Conservation (phyloP, 768 basidiomycete species). For the Coprinopsis sp. region DNA sequence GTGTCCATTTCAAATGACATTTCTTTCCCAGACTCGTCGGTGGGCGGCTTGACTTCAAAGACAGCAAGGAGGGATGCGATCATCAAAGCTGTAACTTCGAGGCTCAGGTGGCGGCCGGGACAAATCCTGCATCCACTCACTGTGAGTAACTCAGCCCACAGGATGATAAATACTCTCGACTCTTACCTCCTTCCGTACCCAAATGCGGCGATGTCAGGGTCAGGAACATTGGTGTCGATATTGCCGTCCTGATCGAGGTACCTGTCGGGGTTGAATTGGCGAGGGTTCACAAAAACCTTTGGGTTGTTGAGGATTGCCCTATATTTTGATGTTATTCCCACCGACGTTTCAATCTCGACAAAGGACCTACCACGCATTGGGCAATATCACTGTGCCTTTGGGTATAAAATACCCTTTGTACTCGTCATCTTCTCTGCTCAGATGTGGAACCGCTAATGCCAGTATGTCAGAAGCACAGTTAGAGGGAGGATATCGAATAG, state of each 20-base stretch:
- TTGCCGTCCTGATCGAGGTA: slow-evolving; percentile 18
- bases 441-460: slow-evolving; percentile 2
- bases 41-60: slow-evolving; percentile 9
- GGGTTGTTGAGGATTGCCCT: slow-evolving; percentile 31
- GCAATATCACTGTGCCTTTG: slow-evolving; percentile 2
- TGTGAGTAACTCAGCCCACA: background rate
- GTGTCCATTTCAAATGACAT: slow-evolving; percentile 15
- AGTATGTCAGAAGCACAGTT: background rate
- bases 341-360: background rate
- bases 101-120: background rate
- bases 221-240: slow-evolving; percentile 1
- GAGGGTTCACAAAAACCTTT: slow-evolving; percentile 26
- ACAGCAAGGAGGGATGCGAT: background rate
- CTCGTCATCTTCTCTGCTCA: slow-evolving; percentile 1
- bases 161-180: background rate
- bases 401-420: slow-evolving; percentile 7
- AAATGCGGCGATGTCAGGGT: slow-evolving; percentile 11
- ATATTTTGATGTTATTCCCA: background rate
- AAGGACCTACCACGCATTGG: slow-evolving; percentile 6
- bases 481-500: background rate
- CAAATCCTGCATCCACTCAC: too few relatives aligned
- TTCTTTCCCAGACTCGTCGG: slow-evolving; percentile 20
- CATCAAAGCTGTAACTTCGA: background rate
- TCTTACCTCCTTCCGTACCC: slow-evolving; percentile 18
- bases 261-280: slow-evolving; percentile 26